Percentiles rank a stretch among this genome's conserved stretches.
Evolutionary conservation across 805 yeast genomes (phyloP).

Genomic region (Pichia thaimueangensis): DNA sequence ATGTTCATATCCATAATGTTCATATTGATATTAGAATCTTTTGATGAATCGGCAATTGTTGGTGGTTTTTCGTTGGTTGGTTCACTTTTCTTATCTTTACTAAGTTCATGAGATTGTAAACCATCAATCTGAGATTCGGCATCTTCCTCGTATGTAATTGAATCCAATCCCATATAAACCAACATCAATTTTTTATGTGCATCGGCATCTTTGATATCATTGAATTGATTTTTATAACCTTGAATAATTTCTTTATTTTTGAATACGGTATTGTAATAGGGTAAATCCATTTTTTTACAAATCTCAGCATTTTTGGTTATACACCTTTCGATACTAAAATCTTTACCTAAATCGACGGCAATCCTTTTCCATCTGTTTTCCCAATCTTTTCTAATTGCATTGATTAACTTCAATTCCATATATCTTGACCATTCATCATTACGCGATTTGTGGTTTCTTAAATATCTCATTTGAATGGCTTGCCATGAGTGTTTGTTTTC

Average conservation of each 20-base stretch:
- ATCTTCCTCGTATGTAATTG: conserved; percentile 30
- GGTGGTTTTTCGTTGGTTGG: not conserved
- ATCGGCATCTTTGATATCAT: conserved; percentile 29
- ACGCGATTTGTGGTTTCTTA: conserved; percentile 34
- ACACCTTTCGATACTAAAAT: conserved; percentile 28
- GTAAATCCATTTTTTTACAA: conserved; percentile 27
- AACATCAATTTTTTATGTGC: conserved; percentile 30
- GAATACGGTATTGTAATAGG: conserved; percentile 22
- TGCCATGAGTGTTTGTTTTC: conserved; percentile 36
- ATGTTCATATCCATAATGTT: not conserved
- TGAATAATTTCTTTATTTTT: conserved; percentile 23
- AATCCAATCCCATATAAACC: conserved; percentile 33
- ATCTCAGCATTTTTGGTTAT: conserved; percentile 26
- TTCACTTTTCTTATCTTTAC: not conserved
- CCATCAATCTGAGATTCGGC: conserved; percentile 19
- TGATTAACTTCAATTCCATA: conserved; percentile 29
- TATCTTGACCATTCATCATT: conserved; percentile 30
- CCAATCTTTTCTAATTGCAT: conserved; percentile 34
- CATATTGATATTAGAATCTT: not conserved
- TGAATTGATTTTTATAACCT: conserved; percentile 22
- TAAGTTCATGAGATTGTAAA: not conserved
- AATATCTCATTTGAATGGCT: conserved; percentile 42
- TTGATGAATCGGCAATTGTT: not conserved
- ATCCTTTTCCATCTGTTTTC: conserved; percentile 36
- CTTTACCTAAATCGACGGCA: conserved; percentile 26